A percentile compares a stretch with the other conserved stretches of the same genome.
phyloP scores from a whole-genome alignment of 306 rosid genomes.

The Astragalus membranaceus region DNA sequence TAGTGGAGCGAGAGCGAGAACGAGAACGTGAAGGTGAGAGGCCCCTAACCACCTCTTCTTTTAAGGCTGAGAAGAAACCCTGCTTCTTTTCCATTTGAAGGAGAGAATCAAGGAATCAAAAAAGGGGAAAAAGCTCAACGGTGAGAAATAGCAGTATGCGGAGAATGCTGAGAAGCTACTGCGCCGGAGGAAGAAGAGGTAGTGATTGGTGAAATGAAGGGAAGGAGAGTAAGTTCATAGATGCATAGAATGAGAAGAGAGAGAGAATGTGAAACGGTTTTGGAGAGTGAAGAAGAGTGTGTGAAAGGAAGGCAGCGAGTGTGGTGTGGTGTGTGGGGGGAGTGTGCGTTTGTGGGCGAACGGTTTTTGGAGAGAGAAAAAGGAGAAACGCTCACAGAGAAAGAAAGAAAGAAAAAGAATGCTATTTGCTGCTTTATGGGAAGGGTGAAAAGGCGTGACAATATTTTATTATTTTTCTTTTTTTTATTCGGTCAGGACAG shows the following conservation, averaged over 20 bases:
- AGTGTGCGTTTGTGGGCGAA: conserved; percentile 31
- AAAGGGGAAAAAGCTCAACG: not conserved
- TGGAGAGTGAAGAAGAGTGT: not conserved
- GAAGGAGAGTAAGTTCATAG: conserved; percentile 21
- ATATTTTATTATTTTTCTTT: not conserved
- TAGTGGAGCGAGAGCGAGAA: conserved; percentile 42
- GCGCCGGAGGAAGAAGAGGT: not conserved
- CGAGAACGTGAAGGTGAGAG: conserved; percentile 88
- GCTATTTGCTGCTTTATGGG: conserved; percentile 27
- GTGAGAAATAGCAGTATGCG: not conserved
- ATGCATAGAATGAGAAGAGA: not conserved
- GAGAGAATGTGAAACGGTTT: conserved; percentile 16
- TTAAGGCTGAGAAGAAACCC: conserved; percentile 82
- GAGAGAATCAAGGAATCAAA: not conserved
- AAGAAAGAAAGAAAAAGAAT: not conserved
- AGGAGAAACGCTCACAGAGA: not conserved
- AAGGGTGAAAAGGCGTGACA: conserved; percentile 20
- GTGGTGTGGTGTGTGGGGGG: conserved; percentile 5
- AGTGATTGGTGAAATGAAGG: not conserved
- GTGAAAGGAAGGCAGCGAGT: not conserved
- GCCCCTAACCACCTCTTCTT: conserved; percentile 89
- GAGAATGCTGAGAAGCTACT: not conserved
- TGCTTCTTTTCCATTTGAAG: conserved; percentile 76
- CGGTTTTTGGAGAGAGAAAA: conserved; percentile 27
- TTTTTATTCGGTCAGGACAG: too few relatives aligned